Evolutionary conservation across 2,329 filamentous ascomycete species (phyloP).

Genomic region (Alternaria ethzedia): DNA sequence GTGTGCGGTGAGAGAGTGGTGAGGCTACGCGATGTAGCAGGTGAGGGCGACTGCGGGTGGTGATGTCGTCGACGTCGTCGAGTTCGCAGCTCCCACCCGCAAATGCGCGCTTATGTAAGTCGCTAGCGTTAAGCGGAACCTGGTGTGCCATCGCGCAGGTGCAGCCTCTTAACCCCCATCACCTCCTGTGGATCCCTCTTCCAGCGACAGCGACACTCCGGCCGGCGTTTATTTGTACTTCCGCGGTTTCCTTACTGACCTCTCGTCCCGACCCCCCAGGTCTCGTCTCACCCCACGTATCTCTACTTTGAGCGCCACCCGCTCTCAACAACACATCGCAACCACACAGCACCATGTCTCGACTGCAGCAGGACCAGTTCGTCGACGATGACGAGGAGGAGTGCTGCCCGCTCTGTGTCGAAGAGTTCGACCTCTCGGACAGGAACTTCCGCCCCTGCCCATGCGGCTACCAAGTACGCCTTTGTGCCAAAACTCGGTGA

Average conservation of each 20-base stretch:
- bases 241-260: constrained; percentile 23
- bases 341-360: constrained; percentile 51
- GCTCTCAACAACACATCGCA: constrained; percentile 12
- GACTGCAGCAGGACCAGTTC: constrained; percentile 59
- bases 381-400: constrained; percentile 61
- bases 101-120: constrained; percentile 21
- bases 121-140: constrained; percentile 15
- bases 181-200: constrained; percentile 31
- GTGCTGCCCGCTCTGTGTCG: constrained; percentile 91
- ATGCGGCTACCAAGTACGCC: constrained; percentile 91
- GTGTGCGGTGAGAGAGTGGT: constrained; percentile 22
- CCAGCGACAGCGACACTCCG: constrained; percentile 24
- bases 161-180: constrained; percentile 33
- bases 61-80: constrained; percentile 35
- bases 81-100: constrained; percentile 18
- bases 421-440: constrained; percentile 98
- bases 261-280: constrained; percentile 2
- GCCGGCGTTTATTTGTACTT: constrained; percentile 41
- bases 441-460: constrained; percentile 96
- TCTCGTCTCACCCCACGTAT: constrained; percentile 12
- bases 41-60: constrained; percentile 23
- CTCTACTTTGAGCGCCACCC: constrained; percentile 34
- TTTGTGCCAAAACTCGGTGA: constrained; percentile 23
- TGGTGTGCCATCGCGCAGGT: constrained; percentile 24
- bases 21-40: constrained; percentile 36